Evolutionary conservation across 805 yeast genomes (phyloP).

Genomic region (Hanseniaspora vineae): DNA sequence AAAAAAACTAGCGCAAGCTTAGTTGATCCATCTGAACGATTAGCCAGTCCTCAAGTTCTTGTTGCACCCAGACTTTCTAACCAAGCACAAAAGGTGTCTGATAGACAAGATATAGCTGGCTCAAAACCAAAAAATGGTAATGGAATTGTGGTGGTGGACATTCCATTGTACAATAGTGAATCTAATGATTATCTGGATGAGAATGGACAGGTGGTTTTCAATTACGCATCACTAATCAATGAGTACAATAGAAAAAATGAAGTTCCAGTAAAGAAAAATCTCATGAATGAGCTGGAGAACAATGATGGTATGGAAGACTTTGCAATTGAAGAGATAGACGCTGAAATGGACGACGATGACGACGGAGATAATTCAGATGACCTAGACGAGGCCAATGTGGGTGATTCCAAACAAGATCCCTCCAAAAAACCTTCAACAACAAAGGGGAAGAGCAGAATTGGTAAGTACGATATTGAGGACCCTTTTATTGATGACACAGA

Average conservation of each 20-base stretch:
- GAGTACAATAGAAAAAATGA: not conserved
- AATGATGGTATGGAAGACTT: not conserved
- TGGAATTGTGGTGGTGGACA: constrained; percentile 11
- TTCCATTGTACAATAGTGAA: constrained; percentile 18
- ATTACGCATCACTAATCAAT: constrained; percentile 6
- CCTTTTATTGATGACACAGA: constrained; percentile 96
- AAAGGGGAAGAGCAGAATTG: constrained; percentile 59
- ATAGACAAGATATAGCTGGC: not conserved
- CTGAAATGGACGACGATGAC: not conserved
- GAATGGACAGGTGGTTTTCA: constrained; percentile 23
- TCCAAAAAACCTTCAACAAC: too few relatives aligned
- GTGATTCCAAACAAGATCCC: not conserved
- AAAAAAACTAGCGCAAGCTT: too few relatives aligned
- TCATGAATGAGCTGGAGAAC: not conserved
- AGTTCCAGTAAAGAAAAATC: not conserved
- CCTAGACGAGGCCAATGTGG: not conserved
- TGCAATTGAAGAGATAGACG: not conserved
- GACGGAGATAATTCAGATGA: not conserved
- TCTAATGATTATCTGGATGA: constrained; percentile 22
- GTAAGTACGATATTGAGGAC: constrained; percentile 83
- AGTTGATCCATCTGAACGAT: too few relatives aligned
- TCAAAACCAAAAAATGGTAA: not conserved
- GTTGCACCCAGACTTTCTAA: too few relatives aligned
- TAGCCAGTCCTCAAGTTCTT: too few relatives aligned
- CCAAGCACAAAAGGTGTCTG: too few relatives aligned